phyloP scores from a whole-genome alignment of 106 monocot genomes.

The Gastrodia elata region DNA sequence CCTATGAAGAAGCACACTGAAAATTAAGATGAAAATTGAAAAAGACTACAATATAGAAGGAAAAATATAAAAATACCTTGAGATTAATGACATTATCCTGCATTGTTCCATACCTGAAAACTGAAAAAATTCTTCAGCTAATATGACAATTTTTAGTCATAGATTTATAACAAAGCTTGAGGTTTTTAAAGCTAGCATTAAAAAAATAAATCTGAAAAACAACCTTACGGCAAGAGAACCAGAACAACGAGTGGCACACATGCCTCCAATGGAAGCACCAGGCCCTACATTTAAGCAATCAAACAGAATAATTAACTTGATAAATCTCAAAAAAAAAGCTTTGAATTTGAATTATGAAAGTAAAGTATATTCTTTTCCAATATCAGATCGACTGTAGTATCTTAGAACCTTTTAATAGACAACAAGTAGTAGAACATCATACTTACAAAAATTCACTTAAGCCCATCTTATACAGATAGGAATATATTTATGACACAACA shows the following conservation, averaged over 20 bases:
- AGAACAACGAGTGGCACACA: conserved; percentile 99
- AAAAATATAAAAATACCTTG: conserved; percentile 34
- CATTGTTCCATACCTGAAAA: conserved; percentile 98
- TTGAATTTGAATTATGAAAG: not conserved
- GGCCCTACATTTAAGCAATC: conserved; percentile 44
- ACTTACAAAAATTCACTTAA: not conserved
- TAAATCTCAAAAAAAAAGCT: not conserved
- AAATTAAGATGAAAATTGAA: conserved; percentile 5
- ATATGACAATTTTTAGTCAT: not conserved
- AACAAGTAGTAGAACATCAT: not conserved
- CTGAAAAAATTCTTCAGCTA: conserved; percentile 14
- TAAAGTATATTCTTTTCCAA: not conserved
- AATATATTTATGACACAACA: not conserved
- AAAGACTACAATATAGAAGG: not conserved
- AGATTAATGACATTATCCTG: conserved; percentile 92
- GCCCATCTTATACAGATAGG: not conserved
- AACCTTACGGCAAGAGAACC: conserved; percentile 99
- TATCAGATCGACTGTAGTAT: not conserved
- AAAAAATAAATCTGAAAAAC: conserved; percentile 5
- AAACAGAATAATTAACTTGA: not conserved
- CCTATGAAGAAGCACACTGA: conserved; percentile 27
- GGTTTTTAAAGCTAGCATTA: not conserved
- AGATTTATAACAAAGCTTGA: not conserved
- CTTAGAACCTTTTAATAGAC: not conserved
- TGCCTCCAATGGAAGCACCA: conserved; percentile 95